Evolutionary conservation across 2,329 filamentous ascomycete species (phyloP), one percentile per base, ranked within the genome.

Genomic region (Orbilia blumenaviensis): DNA sequence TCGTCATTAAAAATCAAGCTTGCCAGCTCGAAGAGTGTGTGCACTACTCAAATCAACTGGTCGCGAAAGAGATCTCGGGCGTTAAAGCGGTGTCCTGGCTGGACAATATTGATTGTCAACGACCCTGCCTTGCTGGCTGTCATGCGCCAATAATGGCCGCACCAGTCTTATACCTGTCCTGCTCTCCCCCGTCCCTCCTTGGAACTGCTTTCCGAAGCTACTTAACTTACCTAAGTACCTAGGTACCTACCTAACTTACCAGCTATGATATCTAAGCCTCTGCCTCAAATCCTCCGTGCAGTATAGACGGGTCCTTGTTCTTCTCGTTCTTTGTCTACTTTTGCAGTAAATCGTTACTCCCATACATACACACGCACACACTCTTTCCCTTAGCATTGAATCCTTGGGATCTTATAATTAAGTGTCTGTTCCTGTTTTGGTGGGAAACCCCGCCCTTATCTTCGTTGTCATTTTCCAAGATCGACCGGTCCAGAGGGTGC

Each of bases 81-180:
- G n/a, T n/a, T n/a, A 12, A 23, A n/a, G 38, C 18, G 16, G 29
- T 67, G 63, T 58, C 63, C 50, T 66, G 41, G 23, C 62, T 8
- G 27, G 50, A 67, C 63, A 69, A 44, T 69, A n/a, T 23, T 27
- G 25, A 38, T 38, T 27, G 16, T 18, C 16, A 32, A 12, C 14
- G 48, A 14, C 16, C 18, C 4, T 52, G 42, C 54, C 54, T 52
- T 52, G 66, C 29, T 61, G 66, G 63, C 67, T 1, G 61, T 58
- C 63, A 68, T 68, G 63, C 63, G 71, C 71, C n/a, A n/a, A n/a
- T 75, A 68, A 52, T 64, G 63, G 56, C 48, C 44, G 46, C 56
- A 48, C 25, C 21, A 0, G 46, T n/a, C 42, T n/a, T 8, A 7
- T 36, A 32, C 3, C 42, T 48, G 4, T 21, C 23, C 27, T 34